Percentiles rank a stretch among this genome's conserved stretches.
phyloP scores from a whole-genome alignment of 2,329 filamentous ascomycete species.

The Endoconidiophora polonica region DNA sequence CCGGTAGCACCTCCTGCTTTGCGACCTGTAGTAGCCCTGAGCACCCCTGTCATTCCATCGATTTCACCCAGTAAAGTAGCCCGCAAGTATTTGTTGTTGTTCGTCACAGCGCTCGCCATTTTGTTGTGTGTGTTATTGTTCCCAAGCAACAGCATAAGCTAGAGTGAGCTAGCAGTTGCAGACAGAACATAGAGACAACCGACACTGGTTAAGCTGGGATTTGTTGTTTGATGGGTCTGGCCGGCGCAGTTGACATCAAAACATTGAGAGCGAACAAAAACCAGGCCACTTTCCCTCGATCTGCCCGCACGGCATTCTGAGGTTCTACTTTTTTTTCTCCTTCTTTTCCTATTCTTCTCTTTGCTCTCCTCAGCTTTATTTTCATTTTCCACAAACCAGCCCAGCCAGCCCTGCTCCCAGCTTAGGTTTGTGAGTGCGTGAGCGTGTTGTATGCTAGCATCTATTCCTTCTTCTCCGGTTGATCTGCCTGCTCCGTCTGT shows the following conservation, averaged over 20 bases:
- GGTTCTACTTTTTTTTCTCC: not conserved
- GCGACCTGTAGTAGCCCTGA: no score
- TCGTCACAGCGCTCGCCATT: no score
- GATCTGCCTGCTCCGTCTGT: no score
- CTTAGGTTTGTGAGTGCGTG: no score
- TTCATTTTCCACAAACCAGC: not conserved
- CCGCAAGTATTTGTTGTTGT: no score
- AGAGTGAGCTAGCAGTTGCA: no score
- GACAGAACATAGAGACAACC: no score
- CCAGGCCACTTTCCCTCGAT: constrained; percentile 17
- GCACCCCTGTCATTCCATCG: constrained; percentile 5
- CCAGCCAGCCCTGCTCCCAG: not conserved
- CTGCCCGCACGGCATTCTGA: not conserved
- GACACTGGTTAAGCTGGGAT: no score
- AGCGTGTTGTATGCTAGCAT: no score
- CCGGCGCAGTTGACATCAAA: not conserved
- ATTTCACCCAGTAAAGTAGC: not conserved
- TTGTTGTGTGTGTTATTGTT: no score
- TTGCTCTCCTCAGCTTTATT: not conserved
- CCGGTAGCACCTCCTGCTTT: constrained; percentile 4
- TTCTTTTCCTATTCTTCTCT: constrained; percentile 1
- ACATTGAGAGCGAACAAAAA: constrained; percentile 19
- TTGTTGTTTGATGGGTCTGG: no score
- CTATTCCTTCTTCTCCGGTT: constrained; percentile 12
- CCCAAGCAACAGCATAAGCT: no score